Evolutionary conservation across 139 green algal species (phyloP), one percentile per base, ranked within the genome.

Genomic region (Micractinium sp.): DNA sequence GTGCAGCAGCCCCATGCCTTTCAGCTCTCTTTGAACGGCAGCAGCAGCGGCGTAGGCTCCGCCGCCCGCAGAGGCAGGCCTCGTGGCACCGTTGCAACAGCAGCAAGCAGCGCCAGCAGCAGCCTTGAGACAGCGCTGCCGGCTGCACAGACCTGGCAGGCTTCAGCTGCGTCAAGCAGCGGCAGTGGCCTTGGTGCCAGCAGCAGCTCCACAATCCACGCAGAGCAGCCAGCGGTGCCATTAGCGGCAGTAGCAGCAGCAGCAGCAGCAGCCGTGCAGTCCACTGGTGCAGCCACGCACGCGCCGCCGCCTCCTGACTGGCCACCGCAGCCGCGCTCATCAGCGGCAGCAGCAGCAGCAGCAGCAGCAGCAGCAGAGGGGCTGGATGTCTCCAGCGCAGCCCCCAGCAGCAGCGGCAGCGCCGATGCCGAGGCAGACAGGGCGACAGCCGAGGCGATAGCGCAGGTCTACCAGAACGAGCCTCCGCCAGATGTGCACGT

Each of bases 401-500:
- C 27, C 29, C n/a, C 27, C 2, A 53, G 12, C 9, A 22, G 47
- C 25, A 18, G 82, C 31, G 29, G 38, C 39, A 35, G 35, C 27
- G 36, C 36, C 14, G 81, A 63, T 3, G 36, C 22, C 3, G 81
- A 79, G 22, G 75, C 67, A 27, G 80, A 25, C 53, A 81, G n/a
- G 23, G 56, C 18, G 63, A 71, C 14, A 35, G 47, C 47, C 1
- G 79, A 85, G 47, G 47, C 53, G n/a, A 84, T 92, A 35, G 67
- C 31, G n/a, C 53, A 69, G 56, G 33, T 67, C 0, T 93, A 87
- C 47, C n/a, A 19, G 2, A 93, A 93, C 79, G 66, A 85, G 74
- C 91, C 74, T 12, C 92, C 92, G 33, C 88, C 79, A 1, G 82
- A 93, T 63, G 91, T 94, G 60, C 86, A 92, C 75, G 88, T 94